These are phyloP conservation scores for Leptomonas seymouri DNA, from an alignment of 208 protist species.

Conservation along the genomic window DNA sequence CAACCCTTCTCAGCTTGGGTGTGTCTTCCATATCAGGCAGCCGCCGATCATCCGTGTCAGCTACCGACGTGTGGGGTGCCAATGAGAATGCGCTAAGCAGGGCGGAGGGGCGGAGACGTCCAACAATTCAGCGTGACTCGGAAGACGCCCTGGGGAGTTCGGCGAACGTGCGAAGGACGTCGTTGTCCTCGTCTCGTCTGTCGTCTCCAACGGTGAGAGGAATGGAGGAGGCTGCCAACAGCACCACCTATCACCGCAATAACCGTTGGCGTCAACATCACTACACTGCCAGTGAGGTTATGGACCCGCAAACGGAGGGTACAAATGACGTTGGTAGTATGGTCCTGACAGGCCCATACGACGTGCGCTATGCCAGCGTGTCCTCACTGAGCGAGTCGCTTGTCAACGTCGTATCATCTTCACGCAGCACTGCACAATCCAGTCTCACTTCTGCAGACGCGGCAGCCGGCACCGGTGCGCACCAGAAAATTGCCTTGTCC, in stretches of 20 bases:
- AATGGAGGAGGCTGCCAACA: neutral
- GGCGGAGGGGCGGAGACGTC: neutral
- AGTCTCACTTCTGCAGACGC: conserved; percentile 31
- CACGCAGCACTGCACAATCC: conserved; percentile 42
- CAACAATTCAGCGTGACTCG: conserved; percentile 12
- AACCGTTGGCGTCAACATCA: neutral
- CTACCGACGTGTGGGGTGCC: neutral
- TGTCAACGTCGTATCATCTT: conserved; percentile 54
- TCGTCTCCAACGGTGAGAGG: conserved; percentile 15
- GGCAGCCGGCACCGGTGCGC: conserved; percentile 14
- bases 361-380: conserved; percentile 37
- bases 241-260: neutral
- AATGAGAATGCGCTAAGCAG: neutral
- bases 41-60: conserved; percentile 12
- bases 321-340: neutral
- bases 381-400: conserved; percentile 43
- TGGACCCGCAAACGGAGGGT: neutral
- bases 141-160: conserved; percentile 2
- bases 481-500: neutral
- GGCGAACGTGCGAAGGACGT: neutral
- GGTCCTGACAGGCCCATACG: conserved; percentile 13
- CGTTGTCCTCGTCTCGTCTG: conserved; percentile 9
- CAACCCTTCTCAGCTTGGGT: conserved; percentile 1
- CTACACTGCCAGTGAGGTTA: neutral
- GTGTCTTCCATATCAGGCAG: conserved; percentile 24